Conservation (phyloP, 225 moss, liverwort and hornwort species). For the Physcomitrium patens region DNA sequence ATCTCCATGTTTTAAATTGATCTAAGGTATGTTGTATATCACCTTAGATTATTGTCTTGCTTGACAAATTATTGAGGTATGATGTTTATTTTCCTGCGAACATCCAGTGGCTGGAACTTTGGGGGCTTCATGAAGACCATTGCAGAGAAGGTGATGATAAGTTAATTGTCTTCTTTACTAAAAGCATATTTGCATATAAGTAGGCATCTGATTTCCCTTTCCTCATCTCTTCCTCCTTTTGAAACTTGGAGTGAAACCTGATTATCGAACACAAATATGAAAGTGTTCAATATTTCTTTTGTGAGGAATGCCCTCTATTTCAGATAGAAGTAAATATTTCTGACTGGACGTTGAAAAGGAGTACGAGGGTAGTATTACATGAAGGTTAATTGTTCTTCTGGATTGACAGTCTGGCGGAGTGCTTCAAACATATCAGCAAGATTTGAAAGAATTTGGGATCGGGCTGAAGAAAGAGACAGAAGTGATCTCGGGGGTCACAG, state of each 20-base stretch:
- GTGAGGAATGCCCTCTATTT: constrained; percentile 4
- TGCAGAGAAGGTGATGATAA: no score
- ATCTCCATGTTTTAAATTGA: no score
- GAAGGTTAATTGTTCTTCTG: constrained; percentile 3
- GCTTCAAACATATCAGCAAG: constrained; percentile 88
- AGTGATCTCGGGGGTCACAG: constrained; percentile 71
- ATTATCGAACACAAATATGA: neutral
- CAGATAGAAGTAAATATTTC: neutral
- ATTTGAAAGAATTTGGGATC: constrained; percentile 88
- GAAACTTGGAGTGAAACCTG: constrained; percentile 15
- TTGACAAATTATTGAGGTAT: no score
- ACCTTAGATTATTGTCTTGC: no score
- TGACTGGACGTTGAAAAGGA: neutral
- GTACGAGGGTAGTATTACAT: constrained; percentile 8
- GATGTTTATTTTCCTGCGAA: no score
- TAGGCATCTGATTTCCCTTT: no score
- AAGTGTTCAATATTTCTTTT: neutral
- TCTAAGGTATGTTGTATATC: no score
- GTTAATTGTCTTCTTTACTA: no score
- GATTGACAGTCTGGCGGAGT: constrained; percentile 78
- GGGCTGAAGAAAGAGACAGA: constrained; percentile 88
- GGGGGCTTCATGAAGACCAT: no score
- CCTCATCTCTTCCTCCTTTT: neutral
- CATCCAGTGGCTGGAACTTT: no score
- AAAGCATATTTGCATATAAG: no score